Evolutionary conservation across 2,329 filamentous ascomycete species (phyloP).

Genomic region (Emmonsia crescens): DNA sequence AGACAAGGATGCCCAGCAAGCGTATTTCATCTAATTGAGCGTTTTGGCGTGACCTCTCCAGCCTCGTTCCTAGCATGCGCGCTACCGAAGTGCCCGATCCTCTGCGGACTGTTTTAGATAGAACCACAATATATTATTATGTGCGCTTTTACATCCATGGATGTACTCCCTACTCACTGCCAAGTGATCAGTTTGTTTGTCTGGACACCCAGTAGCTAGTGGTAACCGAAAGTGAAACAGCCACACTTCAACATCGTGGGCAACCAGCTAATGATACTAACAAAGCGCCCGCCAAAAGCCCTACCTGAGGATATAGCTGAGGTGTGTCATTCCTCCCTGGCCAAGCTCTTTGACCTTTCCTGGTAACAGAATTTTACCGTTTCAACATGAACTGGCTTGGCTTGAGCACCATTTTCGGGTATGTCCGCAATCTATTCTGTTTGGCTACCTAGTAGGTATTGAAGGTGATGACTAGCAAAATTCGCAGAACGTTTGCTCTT

Average conservation of each 20-base stretch:
- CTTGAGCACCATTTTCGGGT: conserved; percentile 2
- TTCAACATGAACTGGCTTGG: conserved; percentile 1
- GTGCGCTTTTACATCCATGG: too few relatives aligned
- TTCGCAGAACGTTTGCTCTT: not conserved
- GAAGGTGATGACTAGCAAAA: not conserved
- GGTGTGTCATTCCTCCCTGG: not conserved
- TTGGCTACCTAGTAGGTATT: conserved; percentile 1
- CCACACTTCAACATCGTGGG: not conserved
- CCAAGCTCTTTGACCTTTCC: not conserved
- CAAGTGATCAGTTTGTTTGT: too few relatives aligned
- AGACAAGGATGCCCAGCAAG: conserved; percentile 1
- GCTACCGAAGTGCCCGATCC: not conserved
- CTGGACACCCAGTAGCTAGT: not conserved
- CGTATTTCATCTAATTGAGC: not conserved
- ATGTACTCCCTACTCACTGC: too few relatives aligned
- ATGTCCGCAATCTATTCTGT: not conserved
- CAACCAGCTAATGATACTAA: not conserved
- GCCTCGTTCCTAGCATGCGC: not conserved
- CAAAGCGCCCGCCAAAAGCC: not conserved
- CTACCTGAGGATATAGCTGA: not conserved
- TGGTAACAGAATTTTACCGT: not conserved
- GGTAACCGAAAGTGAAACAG: not conserved
- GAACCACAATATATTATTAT: not conserved
- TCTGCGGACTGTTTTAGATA: not conserved
- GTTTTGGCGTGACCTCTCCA: not conserved